Base-by-base conservation (phyloP, 495 filamentous ascomycete species). In the Stereocaulon alpinum region DNA sequence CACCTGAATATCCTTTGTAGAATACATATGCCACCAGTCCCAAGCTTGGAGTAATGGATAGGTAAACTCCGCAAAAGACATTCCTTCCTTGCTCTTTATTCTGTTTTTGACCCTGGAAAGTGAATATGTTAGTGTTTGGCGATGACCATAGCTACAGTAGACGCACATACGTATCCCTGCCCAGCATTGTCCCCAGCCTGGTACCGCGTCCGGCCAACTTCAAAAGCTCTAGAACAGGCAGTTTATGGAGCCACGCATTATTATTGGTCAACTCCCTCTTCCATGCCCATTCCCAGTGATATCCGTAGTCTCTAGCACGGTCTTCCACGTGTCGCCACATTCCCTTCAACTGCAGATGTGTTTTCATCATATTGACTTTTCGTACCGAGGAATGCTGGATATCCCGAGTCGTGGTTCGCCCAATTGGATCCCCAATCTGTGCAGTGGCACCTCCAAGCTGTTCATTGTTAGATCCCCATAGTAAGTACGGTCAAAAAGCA, bases 31-130 rank as follows among this genome's bases (percentile, higher is more conserved):
- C 86, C 87, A 96, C 85, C 90, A 99, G 70, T 99, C 93, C 84
- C 91, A 97, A n/a, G 84, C 87, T 70, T 99, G 93, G 63, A 99
- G 79, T 24, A 97, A 69, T 15, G 95, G 93, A 64, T 99, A 99
- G 3, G 81, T 77, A 68, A 99, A 96, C 71, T 99, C 93, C 20
- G 88, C 84, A 64, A 92, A 88, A 10, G 91, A 93, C 83, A 99
- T 89, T 55, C 93, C 93, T 54, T 92, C 86, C 0, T 88, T 88
- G 24, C 81, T 82, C 27, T 76, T 74, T 80, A 97, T 80, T 58
- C 86, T 87, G 14, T 77, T 85, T 70, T 88, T 93, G 55, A 96
- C 93, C 24, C 89, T 92, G 45, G 7, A 40, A 15, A 30, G 44
- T 40, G 0, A 40, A 17, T 5, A 20, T 43, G 30, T 29, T 14